phyloP scores from a whole-genome alignment of 1,284 basidiomycete genomes.

The Sphaerobolus stellatus region DNA sequence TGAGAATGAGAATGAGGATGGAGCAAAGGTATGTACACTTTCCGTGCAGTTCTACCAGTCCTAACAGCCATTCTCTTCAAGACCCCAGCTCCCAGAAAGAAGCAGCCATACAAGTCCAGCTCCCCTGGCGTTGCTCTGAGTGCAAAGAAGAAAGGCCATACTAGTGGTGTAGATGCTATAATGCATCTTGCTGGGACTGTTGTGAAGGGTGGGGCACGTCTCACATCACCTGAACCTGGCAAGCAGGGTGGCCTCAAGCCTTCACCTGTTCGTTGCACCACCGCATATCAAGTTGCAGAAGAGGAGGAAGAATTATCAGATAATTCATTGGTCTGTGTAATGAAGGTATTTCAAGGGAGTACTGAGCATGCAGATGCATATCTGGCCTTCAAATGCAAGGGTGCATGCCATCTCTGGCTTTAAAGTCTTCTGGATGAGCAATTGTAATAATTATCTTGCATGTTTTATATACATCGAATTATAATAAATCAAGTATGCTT shows the following conservation, averaged over 20 bases:
- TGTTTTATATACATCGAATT: no score
- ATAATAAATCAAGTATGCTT: not conserved
- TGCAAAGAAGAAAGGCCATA: not conserved
- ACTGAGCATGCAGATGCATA: constrained; percentile 26
- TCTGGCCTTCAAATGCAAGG: constrained; percentile 21
- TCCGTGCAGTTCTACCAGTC: no score
- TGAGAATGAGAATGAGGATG: no score
- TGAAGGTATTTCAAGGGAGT: constrained; percentile 22
- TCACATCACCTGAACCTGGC: no score
- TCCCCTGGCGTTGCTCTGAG: no score
- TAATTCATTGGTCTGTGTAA: constrained; percentile 7
- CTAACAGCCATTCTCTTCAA: no score
- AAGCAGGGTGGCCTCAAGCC: not conserved
- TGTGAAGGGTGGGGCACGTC: no score
- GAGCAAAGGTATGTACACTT: no score
- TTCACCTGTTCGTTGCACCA: constrained; percentile 10
- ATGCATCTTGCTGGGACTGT: not conserved
- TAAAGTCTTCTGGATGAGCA: constrained; percentile 1
- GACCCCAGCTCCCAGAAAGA: no score
- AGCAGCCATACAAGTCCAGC: no score
- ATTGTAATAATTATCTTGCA: no score
- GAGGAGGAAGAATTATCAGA: constrained; percentile 18
- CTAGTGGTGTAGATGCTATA: not conserved
- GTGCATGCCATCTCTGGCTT: not conserved
- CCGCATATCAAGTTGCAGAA: constrained; percentile 11